Percentiles rank a stretch among this genome's conserved stretches.
These are phyloP conservation scores for Collybiopsis confluens DNA, from an alignment of 768 basidiomycete genomes.

Conservation along the genomic window DNA sequence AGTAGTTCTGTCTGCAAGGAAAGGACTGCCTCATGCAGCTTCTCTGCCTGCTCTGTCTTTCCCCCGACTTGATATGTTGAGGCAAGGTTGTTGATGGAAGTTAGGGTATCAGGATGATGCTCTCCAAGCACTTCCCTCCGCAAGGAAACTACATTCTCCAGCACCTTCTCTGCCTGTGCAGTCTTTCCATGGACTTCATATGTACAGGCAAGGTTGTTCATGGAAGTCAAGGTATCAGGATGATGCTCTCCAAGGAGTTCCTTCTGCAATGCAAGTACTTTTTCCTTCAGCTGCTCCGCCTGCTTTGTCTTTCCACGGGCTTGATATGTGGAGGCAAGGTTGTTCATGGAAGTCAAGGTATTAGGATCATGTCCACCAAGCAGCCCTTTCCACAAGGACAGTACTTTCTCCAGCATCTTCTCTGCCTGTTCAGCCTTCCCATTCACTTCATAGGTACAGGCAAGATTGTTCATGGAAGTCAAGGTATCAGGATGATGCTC, in stretches of 20 bases:
- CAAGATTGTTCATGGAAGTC: too few species aligned
- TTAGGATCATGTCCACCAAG: not conserved
- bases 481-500: too few species aligned
- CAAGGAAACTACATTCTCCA: not conserved
- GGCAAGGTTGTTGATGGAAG: too few species aligned
- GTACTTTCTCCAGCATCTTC: not conserved
- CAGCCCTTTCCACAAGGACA: not conserved
- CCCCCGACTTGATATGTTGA: too few species aligned
- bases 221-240: conserved; percentile 8
- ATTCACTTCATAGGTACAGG: too few species aligned
- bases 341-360: conserved; percentile 4
- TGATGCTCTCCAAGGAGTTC: conserved; percentile 12
- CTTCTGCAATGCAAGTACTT: conserved; percentile 9
- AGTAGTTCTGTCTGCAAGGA: too few species aligned
- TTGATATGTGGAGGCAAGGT: conserved; percentile 9
- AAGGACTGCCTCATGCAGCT: too few species aligned
- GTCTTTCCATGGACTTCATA: conserved; percentile 6
- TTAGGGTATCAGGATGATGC: too few species aligned
- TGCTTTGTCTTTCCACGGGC: conserved; percentile 1
- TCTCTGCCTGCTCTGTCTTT: too few species aligned
- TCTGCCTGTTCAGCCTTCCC: too few species aligned
- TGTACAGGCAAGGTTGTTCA: conserved; percentile 9
- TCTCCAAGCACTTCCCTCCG: not conserved
- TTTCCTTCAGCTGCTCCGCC: conserved; percentile 7
- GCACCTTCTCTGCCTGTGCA: not conserved